These are phyloP conservation scores for Carpediemonas membranifera DNA, from an alignment of 78 protist species.

Conservation along the genomic window DNA sequence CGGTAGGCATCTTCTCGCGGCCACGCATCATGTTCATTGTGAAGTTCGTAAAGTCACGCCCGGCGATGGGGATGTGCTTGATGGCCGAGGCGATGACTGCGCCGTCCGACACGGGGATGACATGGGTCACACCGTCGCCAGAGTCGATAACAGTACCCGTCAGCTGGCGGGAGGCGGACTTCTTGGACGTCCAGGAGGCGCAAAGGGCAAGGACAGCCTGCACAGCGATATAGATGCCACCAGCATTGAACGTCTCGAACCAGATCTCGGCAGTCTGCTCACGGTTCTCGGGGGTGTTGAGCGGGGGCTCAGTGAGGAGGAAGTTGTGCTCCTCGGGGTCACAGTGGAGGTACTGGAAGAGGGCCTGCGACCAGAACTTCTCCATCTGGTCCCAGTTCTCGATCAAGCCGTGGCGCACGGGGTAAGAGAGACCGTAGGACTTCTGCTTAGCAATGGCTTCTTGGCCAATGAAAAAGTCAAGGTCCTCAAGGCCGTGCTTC, in stretches of 20 bases:
- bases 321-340: conserved; percentile 91
- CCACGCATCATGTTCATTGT: conserved; percentile 80
- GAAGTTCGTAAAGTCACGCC: conserved; percentile 87
- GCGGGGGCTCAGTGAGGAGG: conserved; percentile 84
- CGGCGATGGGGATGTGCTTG: conserved; percentile 93
- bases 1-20: conserved; percentile 83
- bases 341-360: conserved; percentile 80
- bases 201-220: conserved; percentile 78
- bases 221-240: conserved; percentile 66
- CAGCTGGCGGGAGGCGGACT: conserved; percentile 41
- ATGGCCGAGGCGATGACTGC: conserved; percentile 87
- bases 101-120: conserved; percentile 92
- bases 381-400: conserved; percentile 96
- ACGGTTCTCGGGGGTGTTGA: conserved; percentile 88
- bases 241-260: conserved; percentile 91
- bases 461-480: conserved; percentile 74
- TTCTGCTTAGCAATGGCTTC: conserved; percentile 78
- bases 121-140: conserved; percentile 84
- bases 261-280: conserved; percentile 82
- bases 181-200: conserved; percentile 34
- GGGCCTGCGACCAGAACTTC: conserved; percentile 86
- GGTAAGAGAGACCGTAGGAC: conserved; percentile 66
- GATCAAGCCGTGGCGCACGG: conserved; percentile 90
- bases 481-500: conserved; percentile 75
- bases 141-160: conserved; percentile 88